A percentile compares a stretch with the other conserved stretches of the same genome.
Conservation (phyloP, 1,284 basidiomycete genomes). For the Trichosporon inkin region DNA sequence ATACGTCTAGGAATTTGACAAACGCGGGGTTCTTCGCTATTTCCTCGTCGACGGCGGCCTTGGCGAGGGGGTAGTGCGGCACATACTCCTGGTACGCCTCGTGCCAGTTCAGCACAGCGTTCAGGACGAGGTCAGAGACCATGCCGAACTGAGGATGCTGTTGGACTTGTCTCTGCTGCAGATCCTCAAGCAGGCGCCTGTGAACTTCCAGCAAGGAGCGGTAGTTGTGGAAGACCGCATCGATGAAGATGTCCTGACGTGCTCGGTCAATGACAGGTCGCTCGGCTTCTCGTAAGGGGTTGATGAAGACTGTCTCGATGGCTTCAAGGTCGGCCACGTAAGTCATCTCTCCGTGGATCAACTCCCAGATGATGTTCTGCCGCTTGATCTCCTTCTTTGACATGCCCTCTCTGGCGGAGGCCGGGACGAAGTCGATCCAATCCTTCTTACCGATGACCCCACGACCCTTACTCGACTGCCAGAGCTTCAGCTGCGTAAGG, state of each 20-base stretch:
- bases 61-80: constrained; percentile 89
- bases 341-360: constrained; percentile 92
- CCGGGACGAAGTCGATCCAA: constrained; percentile 80
- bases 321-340: constrained; percentile 91
- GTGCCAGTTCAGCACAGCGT: constrained; percentile 85
- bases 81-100: constrained; percentile 91
- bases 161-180: constrained; percentile 83
- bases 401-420: constrained; percentile 61
- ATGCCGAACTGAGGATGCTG: constrained; percentile 79
- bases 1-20: constrained; percentile 66
- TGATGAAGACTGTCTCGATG: constrained; percentile 70
- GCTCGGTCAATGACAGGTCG: constrained; percentile 72
- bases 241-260: constrained; percentile 71
- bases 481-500: constrained; percentile 72
- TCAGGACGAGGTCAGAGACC: constrained; percentile 79
- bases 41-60: constrained; percentile 85
- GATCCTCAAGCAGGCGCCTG: constrained; percentile 69
- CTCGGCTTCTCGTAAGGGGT: constrained; percentile 66
- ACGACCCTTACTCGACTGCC: constrained; percentile 77
- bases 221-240: constrained; percentile 88
- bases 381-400: constrained; percentile 74
- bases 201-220: constrained; percentile 63
- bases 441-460: constrained; percentile 69
- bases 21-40: constrained; percentile 73
- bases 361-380: constrained; percentile 88